Evolutionary conservation across 2,329 filamentous ascomycete genomes (phyloP), one percentile per base, ranked within the genome.

Genomic region (Sarocladium strictum): DNA sequence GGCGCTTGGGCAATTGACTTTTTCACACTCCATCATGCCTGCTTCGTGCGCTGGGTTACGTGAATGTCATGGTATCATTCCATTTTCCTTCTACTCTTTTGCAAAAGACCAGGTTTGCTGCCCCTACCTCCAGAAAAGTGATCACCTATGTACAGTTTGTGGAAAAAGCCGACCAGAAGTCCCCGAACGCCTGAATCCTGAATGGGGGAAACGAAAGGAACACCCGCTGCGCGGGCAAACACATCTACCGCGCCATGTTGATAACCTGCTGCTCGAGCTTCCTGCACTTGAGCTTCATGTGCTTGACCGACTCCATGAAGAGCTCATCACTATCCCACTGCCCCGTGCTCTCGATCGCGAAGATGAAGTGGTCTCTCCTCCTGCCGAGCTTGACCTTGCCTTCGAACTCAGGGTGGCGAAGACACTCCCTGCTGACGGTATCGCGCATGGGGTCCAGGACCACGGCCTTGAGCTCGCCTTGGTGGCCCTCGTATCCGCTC

Each of bases 281-380:
- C 66, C 84, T 75, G 61, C 89, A 94, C 77, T 97, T 97, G 63
- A 83, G 77, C 76, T 92, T 96, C 58, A 99, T 74, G 62, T 90
- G 77, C 73, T 87, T 88, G 52, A 99, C 81, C 26, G 90, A 85
- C 73, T 97, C 91, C 55, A 99, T 72, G 76, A 99, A 97, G 60
- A 99, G 78, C 71, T 91, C 86, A 64, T 97, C 93, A 66, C 91
- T 96, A 56, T 94, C 86, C 77, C 90, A 96, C 74, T 99, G 94
- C 5, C 94, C 95, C 0, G 90, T 87, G 76, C 92, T 97, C 77
- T 99, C 94, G 33, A 99, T 80, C 54, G 85, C 87, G 78, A 94
- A 99, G 71, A 99, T 97, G 71, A 99, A 99, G 74, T 99, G 95
- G 69, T 99, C 94, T 60, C 91, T 80, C 63, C 91, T 77, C 54